Base-by-base conservation (phyloP, 2,329 filamentous ascomycete species). In the Pseudogymnoascus sp. region DNA sequence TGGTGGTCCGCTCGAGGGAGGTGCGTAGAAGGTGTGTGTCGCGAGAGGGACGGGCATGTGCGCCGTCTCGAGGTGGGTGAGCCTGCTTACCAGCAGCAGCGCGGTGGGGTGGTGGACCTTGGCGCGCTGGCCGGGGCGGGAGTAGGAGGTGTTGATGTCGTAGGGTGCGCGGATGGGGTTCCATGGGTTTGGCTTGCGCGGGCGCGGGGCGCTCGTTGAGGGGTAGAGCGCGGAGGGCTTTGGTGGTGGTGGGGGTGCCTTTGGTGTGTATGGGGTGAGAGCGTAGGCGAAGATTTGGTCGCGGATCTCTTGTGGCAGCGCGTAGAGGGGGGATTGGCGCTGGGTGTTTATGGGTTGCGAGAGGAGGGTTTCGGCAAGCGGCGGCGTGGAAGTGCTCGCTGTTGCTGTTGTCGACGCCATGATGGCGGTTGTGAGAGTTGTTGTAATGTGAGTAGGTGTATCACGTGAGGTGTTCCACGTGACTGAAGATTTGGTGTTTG, bases 281-380 rank as follows among this genome's bases (percentile, higher is more conserved):
- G 52, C 52, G 29, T 58, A 58, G 33, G 52, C 52, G 52, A 35
- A 58, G 27, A 58, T 58, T 36, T 58, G 52, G 33, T 58, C 52
- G 52, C 52, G 52, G 33, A 58, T 58, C n/a, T 58, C 52, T 58
- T 58, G 52, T 1, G 52, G 52, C 10, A 58, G 52, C n/a, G 29
- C 8, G 29, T 58, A 58, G 27, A 58, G 52, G 29, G 52, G 52
- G 4, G 52, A 58, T 36, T 58, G 52, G 27, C 33, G 52, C 18
- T 58, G 52, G 27, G 52, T 31, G 52, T 58, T 31, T 4, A 58
- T 58, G n/a, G 52, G 33, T 7, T 3, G 27, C 2, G 52, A 7
- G 52, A 58, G 52, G 52, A 58, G 27, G 27, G 27, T 31, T 58
- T 31, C 33, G 29, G 52, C 33, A 27, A 58, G 52, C 18, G 40